Conservation (phyloP, 164 flowering plant genomes). For the Aristolochia fimbriata region DNA sequence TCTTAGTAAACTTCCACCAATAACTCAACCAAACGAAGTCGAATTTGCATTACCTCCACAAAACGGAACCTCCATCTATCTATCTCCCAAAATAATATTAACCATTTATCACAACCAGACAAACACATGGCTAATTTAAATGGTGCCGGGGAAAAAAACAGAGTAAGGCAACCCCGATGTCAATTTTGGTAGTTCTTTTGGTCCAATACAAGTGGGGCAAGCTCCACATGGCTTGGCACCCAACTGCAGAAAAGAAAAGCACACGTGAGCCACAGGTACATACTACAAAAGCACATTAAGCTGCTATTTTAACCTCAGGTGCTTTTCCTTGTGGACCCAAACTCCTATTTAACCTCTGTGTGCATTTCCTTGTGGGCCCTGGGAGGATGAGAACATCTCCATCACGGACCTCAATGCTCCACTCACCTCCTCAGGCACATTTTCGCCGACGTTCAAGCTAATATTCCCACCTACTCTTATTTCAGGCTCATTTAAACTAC, state of each 20-base stretch:
- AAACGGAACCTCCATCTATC: too few relatives aligned
- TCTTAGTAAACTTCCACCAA: too few relatives aligned
- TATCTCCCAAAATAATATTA: too few relatives aligned
- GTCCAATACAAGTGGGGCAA: not conserved
- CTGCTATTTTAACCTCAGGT: conserved; percentile 33
- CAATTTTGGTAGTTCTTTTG: too few relatives aligned
- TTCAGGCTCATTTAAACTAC: conserved; percentile 31
- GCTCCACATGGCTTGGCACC: not conserved
- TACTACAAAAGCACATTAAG: conserved; percentile 7
- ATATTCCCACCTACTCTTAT: conserved; percentile 42
- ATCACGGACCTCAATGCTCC: conserved; percentile 62
- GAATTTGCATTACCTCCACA: too few relatives aligned
- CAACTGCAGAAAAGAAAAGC: not conserved
- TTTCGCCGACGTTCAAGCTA: conserved; percentile 39
- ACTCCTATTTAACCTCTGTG: conserved; percentile 26
- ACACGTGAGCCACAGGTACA: not conserved
- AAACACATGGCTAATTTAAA: too few relatives aligned
- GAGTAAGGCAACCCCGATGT: too few relatives aligned
- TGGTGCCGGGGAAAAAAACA: too few relatives aligned
- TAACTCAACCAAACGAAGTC: too few relatives aligned
- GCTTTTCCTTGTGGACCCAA: conserved; percentile 24
- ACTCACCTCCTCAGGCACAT: conserved; percentile 46
- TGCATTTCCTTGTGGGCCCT: conserved; percentile 26
- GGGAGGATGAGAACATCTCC: conserved; percentile 58
- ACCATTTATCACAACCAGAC: too few relatives aligned